Base-by-base conservation (phyloP, 495 filamentous ascomycete genomes). In the Penicillium parvum region DNA sequence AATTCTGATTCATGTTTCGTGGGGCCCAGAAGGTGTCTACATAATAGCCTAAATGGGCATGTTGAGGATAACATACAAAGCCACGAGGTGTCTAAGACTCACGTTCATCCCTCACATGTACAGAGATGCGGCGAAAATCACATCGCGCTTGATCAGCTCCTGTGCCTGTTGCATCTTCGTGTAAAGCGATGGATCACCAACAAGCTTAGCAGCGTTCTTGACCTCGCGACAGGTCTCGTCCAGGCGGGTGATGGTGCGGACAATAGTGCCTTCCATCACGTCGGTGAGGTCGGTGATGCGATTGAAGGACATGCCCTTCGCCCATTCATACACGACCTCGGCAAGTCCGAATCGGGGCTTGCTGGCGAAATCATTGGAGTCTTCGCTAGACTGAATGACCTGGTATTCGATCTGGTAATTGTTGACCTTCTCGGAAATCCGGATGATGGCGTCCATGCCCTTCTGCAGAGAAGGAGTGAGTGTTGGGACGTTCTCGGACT, bases 281-380 rank as follows among this genome's bases (percentile, higher is more conserved):
- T 98, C 92, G 19, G 92, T 98, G 40, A 98, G 70, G 46, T 95
- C 88, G 1, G 90, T 97, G 52, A 98, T 98, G 39, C 94, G 90
- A 64, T 90, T 95, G 76, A 98, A 98, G 21, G 86, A 86, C 89
- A 96, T 96, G 15, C 92, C 92, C 42, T 86, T 77, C 1, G 92
- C 94, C 92, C 92, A 98, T 67, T 98, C 92, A 60, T 97, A 96
- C 11, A 98, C 92, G 0, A 98, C 94, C 63, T 98, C 94, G 54
- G 94, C 88, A 34, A 98, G 76, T 0, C 90, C 91, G 58, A 98
- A 98, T 10, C 90, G 77, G 7, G 89, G 88, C 29, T 82, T 73
- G 49, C 79, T 87, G 32, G 85, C 86, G 53, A 96, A 97, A 61
- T 98, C 90, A 58, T 90, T 95, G 43, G 78, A 81, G 53, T 96